phyloP scores from a whole-genome alignment of 805 yeast genomes.

The Candida parachauliodes region DNA sequence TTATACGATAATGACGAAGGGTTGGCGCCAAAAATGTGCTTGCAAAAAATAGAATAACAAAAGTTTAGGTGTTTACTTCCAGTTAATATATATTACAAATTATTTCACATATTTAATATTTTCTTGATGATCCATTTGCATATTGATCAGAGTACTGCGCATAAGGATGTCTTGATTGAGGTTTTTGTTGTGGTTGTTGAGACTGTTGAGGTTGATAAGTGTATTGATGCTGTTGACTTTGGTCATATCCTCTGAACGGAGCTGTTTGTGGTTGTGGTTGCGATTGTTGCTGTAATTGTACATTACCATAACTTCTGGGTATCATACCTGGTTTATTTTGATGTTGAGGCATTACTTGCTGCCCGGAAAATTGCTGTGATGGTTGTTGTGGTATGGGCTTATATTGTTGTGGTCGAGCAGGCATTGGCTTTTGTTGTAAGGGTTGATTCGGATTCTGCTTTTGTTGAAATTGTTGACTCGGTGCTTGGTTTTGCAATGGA shows the following conservation, averaged over 20 bases:
- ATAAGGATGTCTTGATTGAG: slow-evolving; percentile 10
- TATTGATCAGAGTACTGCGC: slow-evolving; percentile 7
- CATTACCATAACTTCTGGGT: slow-evolving; percentile 7
- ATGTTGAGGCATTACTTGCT: slow-evolving; percentile 1
- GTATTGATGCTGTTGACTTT: slow-evolving; percentile 9
- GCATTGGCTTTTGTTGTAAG: neutral
- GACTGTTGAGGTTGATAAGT: slow-evolving; percentile 9
- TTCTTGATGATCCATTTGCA: slow-evolving; percentile 5
- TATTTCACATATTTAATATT: slow-evolving; percentile 2
- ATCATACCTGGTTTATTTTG: slow-evolving; percentile 2
- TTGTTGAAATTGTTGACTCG: slow-evolving; percentile 12
- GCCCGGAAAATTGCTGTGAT: too few relatives aligned
- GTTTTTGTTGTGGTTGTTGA: slow-evolving; percentile 7
- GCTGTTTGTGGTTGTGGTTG: neutral
- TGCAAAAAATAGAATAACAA: slow-evolving; percentile 14
- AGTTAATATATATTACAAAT: slow-evolving; percentile 5
- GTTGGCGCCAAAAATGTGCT: slow-evolving; percentile 31
- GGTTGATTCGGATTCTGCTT: slow-evolving; percentile 12
- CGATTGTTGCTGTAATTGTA: neutral
- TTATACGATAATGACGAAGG: slow-evolving; percentile 18
- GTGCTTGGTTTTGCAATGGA: slow-evolving; percentile 13
- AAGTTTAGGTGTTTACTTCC: neutral
- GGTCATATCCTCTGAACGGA: slow-evolving; percentile 10
- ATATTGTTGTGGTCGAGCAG: neutral
- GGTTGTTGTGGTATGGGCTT: too few relatives aligned